Base-by-base conservation (phyloP, 192 early-diverging fungal species). In the Gamsiella multidivaricata region DNA sequence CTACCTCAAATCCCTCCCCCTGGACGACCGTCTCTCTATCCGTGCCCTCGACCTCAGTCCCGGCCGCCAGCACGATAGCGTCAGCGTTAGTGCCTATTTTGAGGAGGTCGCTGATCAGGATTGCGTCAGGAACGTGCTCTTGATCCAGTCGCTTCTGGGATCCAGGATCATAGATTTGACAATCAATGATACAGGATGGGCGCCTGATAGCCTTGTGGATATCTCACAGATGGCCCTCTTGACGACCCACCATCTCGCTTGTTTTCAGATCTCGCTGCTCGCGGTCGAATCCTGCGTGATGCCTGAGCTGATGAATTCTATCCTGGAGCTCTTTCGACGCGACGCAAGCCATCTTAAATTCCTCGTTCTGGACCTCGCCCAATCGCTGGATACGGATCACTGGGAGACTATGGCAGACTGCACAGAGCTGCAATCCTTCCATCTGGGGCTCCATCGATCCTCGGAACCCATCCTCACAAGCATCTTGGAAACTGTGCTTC, bases 131-230 rank as follows among this genome's bases (percentile, higher is more conserved):
- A 78, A 78, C 25, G 65, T 64, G 14, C 65, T 78, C 11, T 7
- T 45, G 53, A 69, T 64, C 23, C 74, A 78, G 45, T 63, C 74
- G 14, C 49, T 78, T 11, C 54, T 78, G 17, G 65, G 74, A 7
- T 36, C 43, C 3, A 55, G 65, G 8, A 78, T 78, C 32, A 28
- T 36, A 1, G 74, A 78, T 36, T 66, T 78, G 6, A 15, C 65
- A n/a, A 17, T 78, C n/a, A 78, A 65, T 0, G 74, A 78, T 14
- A 63, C 41, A 41, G 74, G 74, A 26, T 78, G 74, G 74, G 22
- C 74, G 2, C 61, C 66, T 9, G 59, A 68, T 9, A 52, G 54
- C 12, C 46, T 78, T 2, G 4, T 22, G 6, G 37, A 46, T 17
- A 63, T 78, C 36, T 20, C 69, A 2, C 52, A 54, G 23, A 69